Evolutionary conservation across 768 basidiomycete genomes (phyloP).

Genomic region (Trametes coccinea): DNA sequence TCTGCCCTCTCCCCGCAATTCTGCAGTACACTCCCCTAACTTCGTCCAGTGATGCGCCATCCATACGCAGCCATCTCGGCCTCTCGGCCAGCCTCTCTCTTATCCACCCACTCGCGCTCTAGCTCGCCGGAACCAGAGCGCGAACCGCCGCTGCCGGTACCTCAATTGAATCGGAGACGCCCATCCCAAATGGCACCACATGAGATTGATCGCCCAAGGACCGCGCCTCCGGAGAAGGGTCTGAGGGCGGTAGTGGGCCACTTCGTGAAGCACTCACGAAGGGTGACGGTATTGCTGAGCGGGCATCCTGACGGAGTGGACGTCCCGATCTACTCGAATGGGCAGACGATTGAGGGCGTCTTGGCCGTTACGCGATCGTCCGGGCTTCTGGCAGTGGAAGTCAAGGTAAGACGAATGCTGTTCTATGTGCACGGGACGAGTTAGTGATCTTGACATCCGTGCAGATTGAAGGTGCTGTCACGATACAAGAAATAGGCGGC

Average conservation of each 20-base stretch:
- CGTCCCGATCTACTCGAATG: slow-evolving; percentile 24
- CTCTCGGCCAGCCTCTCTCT: slow-evolving; percentile 5
- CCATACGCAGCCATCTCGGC: slow-evolving; percentile 2
- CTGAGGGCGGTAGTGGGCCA: slow-evolving; percentile 12
- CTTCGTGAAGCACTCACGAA: slow-evolving; percentile 28
- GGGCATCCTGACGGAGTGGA: slow-evolving; percentile 23
- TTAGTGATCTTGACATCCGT: background rate
- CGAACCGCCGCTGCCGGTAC: background rate
- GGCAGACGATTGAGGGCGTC: slow-evolving; percentile 28
- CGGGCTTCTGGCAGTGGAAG: slow-evolving; percentile 24
- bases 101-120: background rate
- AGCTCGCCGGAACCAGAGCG: background rate
- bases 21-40: background rate
- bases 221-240: background rate
- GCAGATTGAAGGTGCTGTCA: slow-evolving; percentile 32
- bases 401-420: slow-evolving; percentile 16
- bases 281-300: slow-evolving; percentile 26
- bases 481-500: slow-evolving; percentile 31
- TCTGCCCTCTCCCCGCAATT: background rate
- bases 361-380: slow-evolving; percentile 24
- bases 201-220: background rate
- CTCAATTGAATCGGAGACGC: background rate
- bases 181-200: background rate
- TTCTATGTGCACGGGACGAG: background rate
- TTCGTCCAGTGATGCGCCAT: slow-evolving; percentile 1